These are phyloP conservation scores for Phytopythium boreale DNA, from an alignment of 352 stramenopile genomes.

Conservation along the genomic window DNA sequence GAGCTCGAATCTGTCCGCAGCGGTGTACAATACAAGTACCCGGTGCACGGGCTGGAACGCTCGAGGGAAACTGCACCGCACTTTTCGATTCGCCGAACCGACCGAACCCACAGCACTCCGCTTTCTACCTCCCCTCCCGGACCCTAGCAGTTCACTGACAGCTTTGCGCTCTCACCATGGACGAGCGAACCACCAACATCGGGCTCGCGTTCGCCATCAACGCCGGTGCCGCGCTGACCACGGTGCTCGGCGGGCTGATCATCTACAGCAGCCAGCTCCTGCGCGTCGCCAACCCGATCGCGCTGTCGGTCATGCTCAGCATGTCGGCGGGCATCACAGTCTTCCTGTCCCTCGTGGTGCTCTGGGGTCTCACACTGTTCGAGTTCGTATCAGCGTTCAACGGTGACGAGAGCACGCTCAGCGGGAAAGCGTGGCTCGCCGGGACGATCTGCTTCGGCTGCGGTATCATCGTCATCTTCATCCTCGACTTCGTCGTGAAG, in stretches of 20 bases:
- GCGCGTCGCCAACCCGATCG: constrained; percentile 43
- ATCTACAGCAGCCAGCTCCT: constrained; percentile 56
- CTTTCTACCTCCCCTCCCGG: neutral
- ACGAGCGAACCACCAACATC: constrained; percentile 7
- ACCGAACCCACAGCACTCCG: neutral
- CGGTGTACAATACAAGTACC: neutral
- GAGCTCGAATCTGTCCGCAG: neutral
- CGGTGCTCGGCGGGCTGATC: constrained; percentile 48
- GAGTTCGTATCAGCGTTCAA: constrained; percentile 31
- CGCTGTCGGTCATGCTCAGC: constrained; percentile 52
- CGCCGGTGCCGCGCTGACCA: constrained; percentile 36
- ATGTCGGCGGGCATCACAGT: constrained; percentile 66
- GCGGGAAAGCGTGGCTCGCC: constrained; percentile 59
- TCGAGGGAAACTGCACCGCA: neutral
- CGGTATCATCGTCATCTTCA: constrained; percentile 61
- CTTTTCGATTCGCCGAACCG: constrained; percentile 1
- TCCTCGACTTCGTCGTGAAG: constrained; percentile 42
- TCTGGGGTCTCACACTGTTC: constrained; percentile 42
- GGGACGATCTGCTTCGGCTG: constrained; percentile 82
- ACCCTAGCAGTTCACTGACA: neutral
- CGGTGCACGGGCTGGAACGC: neutral
- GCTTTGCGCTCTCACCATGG: too few relatives aligned
- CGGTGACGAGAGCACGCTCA: constrained; percentile 16
- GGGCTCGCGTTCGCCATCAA: constrained; percentile 39
- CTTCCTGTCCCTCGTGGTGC: constrained; percentile 69